Evolutionary conservation across 2,329 filamentous ascomycete genomes (phyloP).

Genomic region (Sporothrix dimorphospora): DNA sequence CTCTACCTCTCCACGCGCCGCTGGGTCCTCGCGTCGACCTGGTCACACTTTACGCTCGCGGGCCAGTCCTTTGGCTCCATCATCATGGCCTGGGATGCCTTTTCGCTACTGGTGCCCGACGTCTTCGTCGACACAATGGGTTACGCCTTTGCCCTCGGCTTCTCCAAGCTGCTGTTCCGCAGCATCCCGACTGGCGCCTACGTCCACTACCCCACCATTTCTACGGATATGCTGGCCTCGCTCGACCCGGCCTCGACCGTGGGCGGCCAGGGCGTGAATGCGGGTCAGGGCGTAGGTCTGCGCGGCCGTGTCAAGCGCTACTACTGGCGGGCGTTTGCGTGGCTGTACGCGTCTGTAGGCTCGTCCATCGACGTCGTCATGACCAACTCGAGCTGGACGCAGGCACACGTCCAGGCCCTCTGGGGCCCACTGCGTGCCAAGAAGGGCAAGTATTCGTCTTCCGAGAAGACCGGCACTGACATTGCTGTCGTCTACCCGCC

Average conservation of each 20-base stretch:
- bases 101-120: constrained; percentile 88
- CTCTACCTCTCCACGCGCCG: constrained; percentile 87
- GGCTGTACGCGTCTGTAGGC: constrained; percentile 80
- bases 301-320: constrained; percentile 72
- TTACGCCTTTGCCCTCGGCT: constrained; percentile 85
- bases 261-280: constrained; percentile 75
- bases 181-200: constrained; percentile 85
- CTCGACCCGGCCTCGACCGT: constrained; percentile 65
- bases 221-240: constrained; percentile 92
- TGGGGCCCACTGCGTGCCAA: constrained; percentile 65
- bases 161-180: constrained; percentile 81
- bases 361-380: constrained; percentile 88
- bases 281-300: constrained; percentile 74
- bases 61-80: constrained; percentile 93
- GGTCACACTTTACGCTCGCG: constrained; percentile 88
- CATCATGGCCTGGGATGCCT: constrained; percentile 86
- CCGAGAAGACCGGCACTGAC: constrained; percentile 35
- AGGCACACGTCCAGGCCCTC: constrained; percentile 75
- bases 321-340: constrained; percentile 88
- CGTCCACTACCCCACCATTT: constrained; percentile 97
- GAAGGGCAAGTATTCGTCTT: constrained; percentile 41
- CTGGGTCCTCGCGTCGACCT: constrained; percentile 83
- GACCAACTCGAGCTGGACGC: constrained; percentile 97
- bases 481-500: constrained; percentile 87
- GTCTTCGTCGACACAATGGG: constrained; percentile 98